phyloP scores from a whole-genome alignment of 768 basidiomycete species.

The Xanthoconium purpureum region DNA sequence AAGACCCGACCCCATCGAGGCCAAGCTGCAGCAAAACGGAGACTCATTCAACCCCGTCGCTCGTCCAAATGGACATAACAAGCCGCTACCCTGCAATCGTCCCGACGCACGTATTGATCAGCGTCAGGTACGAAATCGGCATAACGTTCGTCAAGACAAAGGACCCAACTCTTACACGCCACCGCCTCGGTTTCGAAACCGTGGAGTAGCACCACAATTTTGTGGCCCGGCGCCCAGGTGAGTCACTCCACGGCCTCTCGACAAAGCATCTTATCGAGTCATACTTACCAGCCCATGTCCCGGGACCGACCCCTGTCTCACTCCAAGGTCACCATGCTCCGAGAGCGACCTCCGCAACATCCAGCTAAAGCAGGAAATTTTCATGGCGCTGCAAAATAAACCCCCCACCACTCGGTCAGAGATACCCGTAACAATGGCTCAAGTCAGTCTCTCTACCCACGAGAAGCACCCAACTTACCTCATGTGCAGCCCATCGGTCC shows the following conservation, averaged over 20 bases:
- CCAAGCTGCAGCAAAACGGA: not conserved
- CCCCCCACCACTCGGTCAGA: not conserved
- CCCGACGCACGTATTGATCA: not conserved
- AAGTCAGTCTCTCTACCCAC: not conserved
- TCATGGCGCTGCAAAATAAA: not conserved
- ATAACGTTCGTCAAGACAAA: not conserved
- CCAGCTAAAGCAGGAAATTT: constrained; percentile 1
- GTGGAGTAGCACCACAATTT: not conserved
- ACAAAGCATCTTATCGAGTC: not conserved
- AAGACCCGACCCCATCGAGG: not conserved
- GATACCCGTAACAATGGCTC: not conserved
- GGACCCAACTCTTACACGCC: not conserved
- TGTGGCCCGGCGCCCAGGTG: constrained; percentile 5
- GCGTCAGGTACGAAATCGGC: constrained; percentile 1
- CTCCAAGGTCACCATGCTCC: not conserved
- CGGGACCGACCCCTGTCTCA: not conserved
- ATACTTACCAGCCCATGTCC: constrained; percentile 7
- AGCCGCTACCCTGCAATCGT: not conserved
- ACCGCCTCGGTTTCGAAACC: constrained; percentile 8
- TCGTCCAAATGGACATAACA: not conserved
- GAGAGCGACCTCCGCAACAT: not conserved
- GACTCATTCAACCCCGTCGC: not conserved
- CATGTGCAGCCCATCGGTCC: not conserved
- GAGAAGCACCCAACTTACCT: not conserved
- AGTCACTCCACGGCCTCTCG: not conserved